Percentiles rank a stretch among this genome's conserved stretches.
Conservation (phyloP, 164 flowering plant species). For the Tetracentron sinense region DNA sequence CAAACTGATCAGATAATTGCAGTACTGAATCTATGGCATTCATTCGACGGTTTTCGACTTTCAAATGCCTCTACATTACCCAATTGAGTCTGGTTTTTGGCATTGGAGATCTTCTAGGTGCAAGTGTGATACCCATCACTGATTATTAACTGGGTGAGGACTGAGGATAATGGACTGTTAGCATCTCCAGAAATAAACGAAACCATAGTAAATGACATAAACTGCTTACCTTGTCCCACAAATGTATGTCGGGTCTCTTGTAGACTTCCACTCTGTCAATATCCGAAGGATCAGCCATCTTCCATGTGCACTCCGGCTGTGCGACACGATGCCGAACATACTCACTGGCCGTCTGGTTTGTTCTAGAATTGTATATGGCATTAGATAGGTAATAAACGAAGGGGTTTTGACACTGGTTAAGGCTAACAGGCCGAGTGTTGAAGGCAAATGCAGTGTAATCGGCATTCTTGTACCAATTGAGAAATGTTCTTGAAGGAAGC, state of each 20-base stretch:
- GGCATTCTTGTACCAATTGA: conserved; percentile 74
- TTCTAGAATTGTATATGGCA: conserved; percentile 20
- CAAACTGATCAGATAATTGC: no score
- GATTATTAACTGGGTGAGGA: no score
- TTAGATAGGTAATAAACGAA: conserved; percentile 57
- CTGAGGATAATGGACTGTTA: no score
- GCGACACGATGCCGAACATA: conserved; percentile 42
- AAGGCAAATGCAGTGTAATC: conserved; percentile 83
- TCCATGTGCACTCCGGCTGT: conserved; percentile 65
- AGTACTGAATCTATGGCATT: no score
- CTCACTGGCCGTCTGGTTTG: conserved; percentile 41
- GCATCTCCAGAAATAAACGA: neutral
- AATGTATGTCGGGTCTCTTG: conserved; percentile 59
- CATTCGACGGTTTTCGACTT: no score
- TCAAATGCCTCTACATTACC: no score
- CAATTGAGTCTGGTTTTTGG: no score
- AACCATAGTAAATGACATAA: no score
- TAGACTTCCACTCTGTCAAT: conserved; percentile 40
- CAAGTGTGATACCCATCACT: no score
- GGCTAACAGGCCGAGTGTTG: conserved; percentile 73
- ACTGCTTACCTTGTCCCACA: conserved; percentile 63
- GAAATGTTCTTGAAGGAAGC: conserved; percentile 77
- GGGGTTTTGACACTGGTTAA: conserved; percentile 75
- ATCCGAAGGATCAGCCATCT: conserved; percentile 48
- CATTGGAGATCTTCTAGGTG: no score